Evolutionary conservation across 768 basidiomycete species (phyloP).

Genomic region (Lentinula aciculospora): DNA sequence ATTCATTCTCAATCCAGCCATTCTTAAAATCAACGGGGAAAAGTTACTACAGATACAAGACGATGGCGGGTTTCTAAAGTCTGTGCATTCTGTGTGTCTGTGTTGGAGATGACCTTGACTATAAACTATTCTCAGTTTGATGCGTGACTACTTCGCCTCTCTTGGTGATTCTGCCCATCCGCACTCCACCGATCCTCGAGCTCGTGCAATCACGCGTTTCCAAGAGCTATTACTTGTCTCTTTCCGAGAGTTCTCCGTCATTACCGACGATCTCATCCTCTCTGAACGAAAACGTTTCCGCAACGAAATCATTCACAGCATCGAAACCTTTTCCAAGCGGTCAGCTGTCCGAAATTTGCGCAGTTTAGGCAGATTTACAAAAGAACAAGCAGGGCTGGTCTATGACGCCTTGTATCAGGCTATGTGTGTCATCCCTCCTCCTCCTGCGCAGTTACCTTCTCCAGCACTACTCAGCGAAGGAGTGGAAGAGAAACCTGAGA

Average conservation of each 20-base stretch:
- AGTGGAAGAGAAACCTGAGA: constrained; percentile 78
- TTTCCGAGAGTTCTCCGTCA: constrained; percentile 95
- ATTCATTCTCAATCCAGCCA: constrained; percentile 46
- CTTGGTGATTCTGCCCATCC: constrained; percentile 95
- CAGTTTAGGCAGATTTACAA: constrained; percentile 72
- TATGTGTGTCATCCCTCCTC: constrained; percentile 72
- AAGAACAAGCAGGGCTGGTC: constrained; percentile 84
- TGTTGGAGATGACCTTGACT: neutral
- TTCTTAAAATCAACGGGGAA: constrained; percentile 96
- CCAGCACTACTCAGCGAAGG: constrained; percentile 51
- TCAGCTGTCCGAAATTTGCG: constrained; percentile 85
- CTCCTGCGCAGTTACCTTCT: constrained; percentile 41
- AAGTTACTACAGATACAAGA: constrained; percentile 89
- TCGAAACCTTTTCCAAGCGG: constrained; percentile 92
- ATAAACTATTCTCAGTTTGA: constrained; percentile 49
- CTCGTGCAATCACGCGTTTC: constrained; percentile 93
- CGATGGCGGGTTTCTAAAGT: constrained; percentile 96
- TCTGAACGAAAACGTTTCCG: constrained; percentile 83
- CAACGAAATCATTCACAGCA: constrained; percentile 84
- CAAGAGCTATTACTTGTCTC: constrained; percentile 95
- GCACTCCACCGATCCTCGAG: constrained; percentile 77
- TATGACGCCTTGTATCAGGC: constrained; percentile 90
- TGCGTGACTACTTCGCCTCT: constrained; percentile 93
- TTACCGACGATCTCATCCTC: constrained; percentile 91
- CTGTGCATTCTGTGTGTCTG: constrained; percentile 16